Evolutionary conservation across 768 basidiomycete genomes (phyloP), one percentile per base, ranked within the genome.

Genomic region (Mrakia hoshinonis): DNA sequence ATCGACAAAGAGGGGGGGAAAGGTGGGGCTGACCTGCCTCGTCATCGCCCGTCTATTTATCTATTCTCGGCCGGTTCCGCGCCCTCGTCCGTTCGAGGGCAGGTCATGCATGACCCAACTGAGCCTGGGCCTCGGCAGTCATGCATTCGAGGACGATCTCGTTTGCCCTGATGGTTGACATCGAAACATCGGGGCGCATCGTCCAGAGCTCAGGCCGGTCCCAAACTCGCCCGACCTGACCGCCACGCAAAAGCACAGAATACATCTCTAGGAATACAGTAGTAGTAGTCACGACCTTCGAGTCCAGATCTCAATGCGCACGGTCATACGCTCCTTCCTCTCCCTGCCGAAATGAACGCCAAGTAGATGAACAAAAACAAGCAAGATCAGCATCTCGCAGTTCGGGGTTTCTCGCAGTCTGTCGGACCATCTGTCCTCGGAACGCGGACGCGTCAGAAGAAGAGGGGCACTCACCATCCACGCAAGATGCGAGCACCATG

Each of bases 401-500:
- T n/a, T n/a, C n/a, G n/a, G n/a, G n/a, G n/a, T n/a, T n/a, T n/a
- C n/a, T n/a, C n/a, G n/a, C n/a, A n/a, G n/a, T n/a, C n/a, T n/a
- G n/a, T n/a, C n/a, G n/a, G n/a, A n/a, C n/a, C n/a, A n/a, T n/a
- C n/a, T n/a, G n/a, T n/a, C n/a, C n/a, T n/a, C n/a, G n/a, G n/a
- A n/a, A n/a, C n/a, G n/a, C n/a, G n/a, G n/a, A n/a, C n/a, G n/a
- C n/a, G n/a, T n/a, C n/a, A n/a, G n/a, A n/a, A n/a, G 22, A 39
- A 2, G 43, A 58, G n/a, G 20, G 7, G 15, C 26, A 31, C 47
- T 38, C 15, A 46, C 69, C 64, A 71, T 66, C 26, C 31, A 38
- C 13, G 36, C 70, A 1, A 49, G 48, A 9, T 20, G n/a, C 43
- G 38, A 36, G 43, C 70, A 71, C 70, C 70, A 71, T 13, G 15